Base-by-base conservation (phyloP, 148 eudicot genomes). In the Rhododendron mucronatum region DNA sequence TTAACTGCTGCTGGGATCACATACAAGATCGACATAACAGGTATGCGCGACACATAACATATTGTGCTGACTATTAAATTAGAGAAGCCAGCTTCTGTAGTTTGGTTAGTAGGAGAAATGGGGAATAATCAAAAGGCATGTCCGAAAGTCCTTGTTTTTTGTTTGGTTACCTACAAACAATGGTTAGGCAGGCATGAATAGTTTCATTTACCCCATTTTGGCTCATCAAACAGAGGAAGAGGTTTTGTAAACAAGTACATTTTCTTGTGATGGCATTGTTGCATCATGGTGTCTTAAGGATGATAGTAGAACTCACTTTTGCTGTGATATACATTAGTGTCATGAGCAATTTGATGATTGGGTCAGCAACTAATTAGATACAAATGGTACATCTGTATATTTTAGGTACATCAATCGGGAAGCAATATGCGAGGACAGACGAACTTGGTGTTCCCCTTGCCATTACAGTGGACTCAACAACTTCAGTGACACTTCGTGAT, bases 371-470 rank as follows among this genome's bases (percentile, higher is more conserved):
- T 15, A 85, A 26, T 35, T 37, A 41, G 11, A 39, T n/a, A 48
- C 30, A 33, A 23, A 23, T 30, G 20, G 20, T 6, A 85, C 26
- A 7, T 45, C 7, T 59, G 18, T 26, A 44, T 76, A 44, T 80
- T 89, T 84, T 91, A 96, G 99, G 99, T 78, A 96, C 96, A 53
- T 92, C 99, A 53, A 96, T 96, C 55, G 99, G 98, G 78, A 96
- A 96, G 92, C 90, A 95, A 69, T 96, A 96, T 84, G 98, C 99
- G 7, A 95, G 98, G 88, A 96, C 99, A 14, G 99, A 96, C 65
- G 98, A 96, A 86, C 93, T 96, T 11, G 99, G 99, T 0, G 99
- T 96, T 50, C 98, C 99, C 11, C 88, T 96, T 77, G 99, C 99
- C 53, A 90, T 95, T 23, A 96, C 99, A 13, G 99, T 96, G 51